Conservation (phyloP, 2,329 filamentous ascomycete species). For the Epichloe uncinata region DNA sequence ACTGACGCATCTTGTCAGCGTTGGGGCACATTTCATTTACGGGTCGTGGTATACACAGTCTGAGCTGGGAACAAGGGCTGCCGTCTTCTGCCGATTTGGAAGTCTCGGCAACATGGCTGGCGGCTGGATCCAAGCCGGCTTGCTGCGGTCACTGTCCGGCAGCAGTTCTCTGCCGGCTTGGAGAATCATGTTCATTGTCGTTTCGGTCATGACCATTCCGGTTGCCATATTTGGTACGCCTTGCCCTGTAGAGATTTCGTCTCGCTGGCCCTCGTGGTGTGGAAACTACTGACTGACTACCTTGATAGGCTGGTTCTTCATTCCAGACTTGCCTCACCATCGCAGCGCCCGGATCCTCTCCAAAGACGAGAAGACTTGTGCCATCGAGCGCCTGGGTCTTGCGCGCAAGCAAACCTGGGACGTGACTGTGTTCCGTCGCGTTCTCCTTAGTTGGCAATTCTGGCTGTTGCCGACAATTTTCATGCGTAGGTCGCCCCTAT, state of each 20-base stretch:
- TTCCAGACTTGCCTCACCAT: conserved; percentile 28
- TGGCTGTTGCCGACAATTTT: conserved; percentile 30
- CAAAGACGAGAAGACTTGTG: conserved; percentile 21
- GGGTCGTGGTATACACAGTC: conserved; percentile 30
- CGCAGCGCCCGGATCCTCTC: conserved; percentile 27
- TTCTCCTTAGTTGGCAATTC: conserved; percentile 29
- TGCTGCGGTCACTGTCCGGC: conserved; percentile 22
- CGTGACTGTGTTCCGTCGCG: conserved; percentile 6
- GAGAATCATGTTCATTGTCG: conserved; percentile 30
- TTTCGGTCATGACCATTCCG: conserved; percentile 22
- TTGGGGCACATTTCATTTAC: conserved; percentile 30
- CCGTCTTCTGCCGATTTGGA: conserved; percentile 28
- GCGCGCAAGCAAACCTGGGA: conserved; percentile 10
- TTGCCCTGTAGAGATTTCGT: background rate
- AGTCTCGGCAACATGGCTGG: conserved; percentile 30
- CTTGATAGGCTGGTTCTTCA: conserved; percentile 27
- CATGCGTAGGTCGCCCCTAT: conserved; percentile 22
- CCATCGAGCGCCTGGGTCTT: conserved; percentile 22
- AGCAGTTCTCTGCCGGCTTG: conserved; percentile 23
- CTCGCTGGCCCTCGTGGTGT: too few species aligned
- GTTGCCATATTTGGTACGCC: conserved; percentile 24
- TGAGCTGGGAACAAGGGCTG: conserved; percentile 27
- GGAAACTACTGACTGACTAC: too few species aligned
- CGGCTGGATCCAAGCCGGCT: conserved; percentile 30
- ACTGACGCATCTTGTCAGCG: conserved; percentile 10